Percentiles rank a stretch among this genome's conserved stretches.
phyloP scores from a whole-genome alignment of 345 rosid genomes.

The Acer negundo region DNA sequence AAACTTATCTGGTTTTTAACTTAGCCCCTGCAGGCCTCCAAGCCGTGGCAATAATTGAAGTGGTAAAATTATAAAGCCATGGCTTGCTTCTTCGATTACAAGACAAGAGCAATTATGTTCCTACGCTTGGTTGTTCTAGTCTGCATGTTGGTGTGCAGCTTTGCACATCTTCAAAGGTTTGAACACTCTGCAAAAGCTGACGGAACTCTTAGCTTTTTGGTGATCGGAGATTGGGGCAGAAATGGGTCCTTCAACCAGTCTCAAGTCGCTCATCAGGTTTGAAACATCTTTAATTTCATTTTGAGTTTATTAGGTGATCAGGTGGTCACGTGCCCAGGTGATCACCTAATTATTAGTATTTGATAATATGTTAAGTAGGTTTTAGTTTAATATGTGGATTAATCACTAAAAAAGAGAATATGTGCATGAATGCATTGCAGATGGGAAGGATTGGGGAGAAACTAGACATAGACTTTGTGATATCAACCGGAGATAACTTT shows the following conservation, averaged over 20 bases:
- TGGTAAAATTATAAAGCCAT: conserved; percentile 7
- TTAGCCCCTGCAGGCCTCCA: not conserved
- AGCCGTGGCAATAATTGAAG: not conserved
- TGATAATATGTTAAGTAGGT: too few relatives aligned
- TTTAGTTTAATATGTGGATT: too few relatives aligned
- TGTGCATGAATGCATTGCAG: conserved; percentile 18
- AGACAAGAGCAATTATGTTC: not conserved
- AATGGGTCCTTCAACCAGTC: conserved; percentile 65
- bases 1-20: not conserved
- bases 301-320: too few relatives aligned
- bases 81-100: conserved; percentile 20
- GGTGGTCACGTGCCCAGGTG: too few relatives aligned
- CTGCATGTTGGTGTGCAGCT: conserved; percentile 2
- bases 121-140: not conserved
- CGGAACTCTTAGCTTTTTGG: conserved; percentile 61
- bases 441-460: conserved; percentile 55
- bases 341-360: too few relatives aligned
- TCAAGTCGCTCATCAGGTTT: conserved; percentile 63
- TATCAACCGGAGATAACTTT: not conserved
- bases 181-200: conserved; percentile 47
- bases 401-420: not conserved
- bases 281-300: too few relatives aligned
- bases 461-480: conserved; percentile 31
- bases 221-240: conserved; percentile 87
- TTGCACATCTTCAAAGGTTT: conserved; percentile 46